phyloP scores from a whole-genome alignment of 192 early-diverging fungal genomes.

The Physocladia obscura region DNA sequence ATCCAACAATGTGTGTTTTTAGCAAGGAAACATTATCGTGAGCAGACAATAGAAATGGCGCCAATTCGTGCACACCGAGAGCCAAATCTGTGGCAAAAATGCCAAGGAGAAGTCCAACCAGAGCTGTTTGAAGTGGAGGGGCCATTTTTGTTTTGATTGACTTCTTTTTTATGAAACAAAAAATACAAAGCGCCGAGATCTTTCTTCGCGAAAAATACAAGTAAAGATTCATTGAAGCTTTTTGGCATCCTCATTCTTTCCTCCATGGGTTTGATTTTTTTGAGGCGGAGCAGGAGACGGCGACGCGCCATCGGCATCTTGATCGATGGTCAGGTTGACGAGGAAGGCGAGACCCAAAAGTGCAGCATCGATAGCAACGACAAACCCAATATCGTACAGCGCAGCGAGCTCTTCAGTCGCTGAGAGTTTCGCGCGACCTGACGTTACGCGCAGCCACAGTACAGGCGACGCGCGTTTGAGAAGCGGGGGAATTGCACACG shows the following conservation, averaged over 20 bases:
- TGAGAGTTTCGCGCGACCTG: not conserved
- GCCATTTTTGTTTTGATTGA: constrained; percentile 13
- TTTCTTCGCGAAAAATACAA: too few species aligned
- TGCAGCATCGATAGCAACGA: not conserved
- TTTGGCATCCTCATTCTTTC: too few species aligned
- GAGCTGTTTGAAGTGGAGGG: constrained; percentile 5
- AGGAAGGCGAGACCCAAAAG: constrained; percentile 13
- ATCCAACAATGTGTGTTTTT: constrained; percentile 15
- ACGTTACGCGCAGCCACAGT: not conserved
- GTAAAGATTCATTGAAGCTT: too few species aligned
- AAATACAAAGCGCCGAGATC: too few species aligned
- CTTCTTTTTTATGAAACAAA: too few species aligned
- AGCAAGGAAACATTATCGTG: constrained; percentile 7
- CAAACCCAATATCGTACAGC: constrained; percentile 22
- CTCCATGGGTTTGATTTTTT: too few species aligned
- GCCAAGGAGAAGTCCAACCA: constrained; percentile 13
- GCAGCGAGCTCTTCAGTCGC: constrained; percentile 9
- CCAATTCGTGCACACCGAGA: constrained; percentile 9
- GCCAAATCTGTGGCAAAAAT: constrained; percentile 9
- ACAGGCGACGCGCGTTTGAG: not conserved
- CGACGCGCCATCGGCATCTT: too few species aligned
- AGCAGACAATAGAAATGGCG: constrained; percentile 8
- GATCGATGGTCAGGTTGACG: constrained; percentile 2
- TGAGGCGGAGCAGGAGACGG: too few species aligned
- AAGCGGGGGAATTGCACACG: not conserved